Conservation (phyloP, 495 filamentous ascomycete species). For the Talaromyces liani region DNA sequence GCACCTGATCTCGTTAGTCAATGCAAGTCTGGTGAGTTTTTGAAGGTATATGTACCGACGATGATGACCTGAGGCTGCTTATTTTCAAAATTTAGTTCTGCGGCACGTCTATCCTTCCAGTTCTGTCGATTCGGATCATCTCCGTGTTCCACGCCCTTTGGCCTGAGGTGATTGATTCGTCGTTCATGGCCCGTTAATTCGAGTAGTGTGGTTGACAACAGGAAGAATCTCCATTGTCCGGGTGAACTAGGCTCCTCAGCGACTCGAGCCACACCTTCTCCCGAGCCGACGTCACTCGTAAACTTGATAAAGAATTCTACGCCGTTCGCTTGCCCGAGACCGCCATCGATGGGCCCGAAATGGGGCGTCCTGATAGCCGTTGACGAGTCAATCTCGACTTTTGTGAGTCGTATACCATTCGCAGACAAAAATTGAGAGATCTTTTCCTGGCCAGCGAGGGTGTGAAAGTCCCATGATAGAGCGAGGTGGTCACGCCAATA, state of each 20-base stretch:
- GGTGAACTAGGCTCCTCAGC: slow-evolving; percentile 13
- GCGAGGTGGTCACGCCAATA: slow-evolving; percentile 53
- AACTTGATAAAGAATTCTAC: slow-evolving; percentile 35
- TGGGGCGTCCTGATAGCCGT: slow-evolving; percentile 27
- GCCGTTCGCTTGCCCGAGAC: slow-evolving; percentile 25
- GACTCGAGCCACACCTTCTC: slow-evolving; percentile 39
- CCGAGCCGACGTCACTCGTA: slow-evolving; percentile 35
- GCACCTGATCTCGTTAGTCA: background rate
- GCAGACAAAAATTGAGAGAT: slow-evolving; percentile 35
- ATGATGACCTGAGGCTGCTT: slow-evolving; percentile 49
- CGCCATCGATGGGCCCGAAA: slow-evolving; percentile 24
- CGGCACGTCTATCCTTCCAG: slow-evolving; percentile 46
- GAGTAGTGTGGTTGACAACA: slow-evolving; percentile 41
- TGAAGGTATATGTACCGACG: slow-evolving; percentile 36
- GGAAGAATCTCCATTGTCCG: slow-evolving; percentile 47
- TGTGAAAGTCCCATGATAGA: slow-evolving; percentile 45
- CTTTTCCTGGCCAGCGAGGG: slow-evolving; percentile 34
- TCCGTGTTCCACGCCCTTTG: slow-evolving; percentile 39
- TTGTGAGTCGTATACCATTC: slow-evolving; percentile 1
- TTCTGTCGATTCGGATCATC: slow-evolving; percentile 34
- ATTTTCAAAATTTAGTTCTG: slow-evolving; percentile 37
- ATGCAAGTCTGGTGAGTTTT: too few species aligned
- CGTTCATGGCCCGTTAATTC: slow-evolving; percentile 35
- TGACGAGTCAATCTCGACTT: slow-evolving; percentile 29
- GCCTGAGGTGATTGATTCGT: slow-evolving; percentile 22